phyloP scores from a whole-genome alignment of 768 basidiomycete species.

The Termitomyces eurrhizus region DNA sequence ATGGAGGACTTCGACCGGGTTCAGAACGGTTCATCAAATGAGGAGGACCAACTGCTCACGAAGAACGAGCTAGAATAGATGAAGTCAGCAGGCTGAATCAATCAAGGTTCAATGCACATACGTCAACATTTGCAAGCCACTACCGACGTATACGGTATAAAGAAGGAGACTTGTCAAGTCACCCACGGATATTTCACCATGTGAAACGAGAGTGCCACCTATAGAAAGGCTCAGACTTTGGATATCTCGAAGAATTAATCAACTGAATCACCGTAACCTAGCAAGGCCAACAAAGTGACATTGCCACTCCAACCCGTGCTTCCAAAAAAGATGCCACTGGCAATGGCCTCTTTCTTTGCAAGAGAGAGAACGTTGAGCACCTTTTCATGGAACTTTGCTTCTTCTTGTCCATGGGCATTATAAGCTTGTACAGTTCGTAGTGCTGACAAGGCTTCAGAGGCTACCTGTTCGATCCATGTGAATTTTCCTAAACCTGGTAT shows the following conservation, averaged over 20 bases:
- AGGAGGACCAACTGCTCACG: constrained; percentile 38
- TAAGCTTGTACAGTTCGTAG: constrained; percentile 89
- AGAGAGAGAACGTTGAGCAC: constrained; percentile 66
- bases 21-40: constrained; percentile 17
- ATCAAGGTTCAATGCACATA: constrained; percentile 29
- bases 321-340: constrained; percentile 91
- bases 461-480: constrained; percentile 57
- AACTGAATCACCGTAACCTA: constrained; percentile 73
- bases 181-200: constrained; percentile 86
- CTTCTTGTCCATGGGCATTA: constrained; percentile 80
- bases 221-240: constrained; percentile 2
- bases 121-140: constrained; percentile 77
- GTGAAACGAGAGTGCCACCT: constrained; percentile 91
- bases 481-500: not conserved
- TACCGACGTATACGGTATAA: constrained; percentile 88
- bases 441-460: constrained; percentile 86
- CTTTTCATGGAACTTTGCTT: constrained; percentile 66
- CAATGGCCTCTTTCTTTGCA: constrained; percentile 83
- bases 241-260: not conserved
- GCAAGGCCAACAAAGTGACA: constrained; percentile 78
- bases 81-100: constrained; percentile 1
- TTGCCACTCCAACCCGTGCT: constrained; percentile 93
- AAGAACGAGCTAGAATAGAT: constrained; percentile 41
- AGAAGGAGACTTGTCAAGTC: constrained; percentile 86
- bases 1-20: constrained; percentile 64